These are phyloP conservation scores for Penicillium angulare DNA, from an alignment of 495 filamentous ascomycete genomes.

Conservation along the genomic window DNA sequence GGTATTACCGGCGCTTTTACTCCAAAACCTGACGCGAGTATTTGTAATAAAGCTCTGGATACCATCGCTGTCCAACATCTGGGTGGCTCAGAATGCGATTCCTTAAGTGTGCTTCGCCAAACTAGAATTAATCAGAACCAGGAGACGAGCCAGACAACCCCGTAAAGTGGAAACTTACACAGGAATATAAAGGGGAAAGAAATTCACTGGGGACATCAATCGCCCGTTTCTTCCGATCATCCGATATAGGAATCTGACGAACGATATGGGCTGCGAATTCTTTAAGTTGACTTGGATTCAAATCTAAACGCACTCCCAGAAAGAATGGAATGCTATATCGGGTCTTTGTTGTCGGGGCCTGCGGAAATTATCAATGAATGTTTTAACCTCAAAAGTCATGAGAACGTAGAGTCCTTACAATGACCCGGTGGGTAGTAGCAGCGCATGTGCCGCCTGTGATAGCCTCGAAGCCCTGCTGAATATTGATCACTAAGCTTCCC, in stretches of 20 bases:
- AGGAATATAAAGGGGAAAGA: slow-evolving; percentile 39
- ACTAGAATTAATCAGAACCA: slow-evolving; percentile 16
- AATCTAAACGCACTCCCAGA: slow-evolving; percentile 79
- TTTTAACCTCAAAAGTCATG: not conserved
- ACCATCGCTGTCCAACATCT: slow-evolving; percentile 86
- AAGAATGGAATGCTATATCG: slow-evolving; percentile 88
- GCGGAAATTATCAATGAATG: not conserved
- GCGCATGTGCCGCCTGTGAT: slow-evolving; percentile 84
- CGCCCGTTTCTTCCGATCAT: slow-evolving; percentile 36
- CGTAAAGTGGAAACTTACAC: slow-evolving; percentile 30
- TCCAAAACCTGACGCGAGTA: slow-evolving; percentile 31
- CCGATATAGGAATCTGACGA: slow-evolving; percentile 29
- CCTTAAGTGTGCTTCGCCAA: slow-evolving; percentile 53
- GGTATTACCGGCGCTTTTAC: slow-evolving; percentile 2
- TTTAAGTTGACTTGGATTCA: slow-evolving; percentile 59
- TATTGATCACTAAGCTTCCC: slow-evolving; percentile 54
- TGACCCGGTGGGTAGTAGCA: slow-evolving; percentile 81
- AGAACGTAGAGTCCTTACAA: slow-evolving; percentile 21
- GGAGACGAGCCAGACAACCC: not conserved
- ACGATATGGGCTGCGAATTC: slow-evolving; percentile 40
- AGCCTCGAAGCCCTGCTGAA: slow-evolving; percentile 87
- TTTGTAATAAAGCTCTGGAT: slow-evolving; percentile 64
- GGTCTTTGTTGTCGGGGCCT: slow-evolving; percentile 45
- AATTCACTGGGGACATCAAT: slow-evolving; percentile 47
- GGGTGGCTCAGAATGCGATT: slow-evolving; percentile 90